Percentiles rank a stretch among this genome's conserved stretches.
Evolutionary conservation across 169 alveolate genomes (phyloP).

Genomic region (Plasmodium relictum): DNA sequence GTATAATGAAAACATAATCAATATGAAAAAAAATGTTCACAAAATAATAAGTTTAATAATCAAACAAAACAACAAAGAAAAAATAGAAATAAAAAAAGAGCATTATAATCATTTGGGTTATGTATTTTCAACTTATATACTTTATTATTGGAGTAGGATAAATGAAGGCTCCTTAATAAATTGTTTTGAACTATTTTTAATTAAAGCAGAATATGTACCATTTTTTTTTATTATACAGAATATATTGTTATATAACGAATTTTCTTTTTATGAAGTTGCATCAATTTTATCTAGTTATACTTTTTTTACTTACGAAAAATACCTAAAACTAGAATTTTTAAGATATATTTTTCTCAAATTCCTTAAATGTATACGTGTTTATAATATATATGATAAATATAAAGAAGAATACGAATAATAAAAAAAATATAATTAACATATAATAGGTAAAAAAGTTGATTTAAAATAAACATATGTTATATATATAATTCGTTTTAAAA

Average conservation of each 20-base stretch:
- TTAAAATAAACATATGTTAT: background rate
- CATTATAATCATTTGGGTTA: conserved; percentile 79
- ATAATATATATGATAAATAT: conserved; percentile 44
- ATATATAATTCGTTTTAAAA: too few relatives aligned
- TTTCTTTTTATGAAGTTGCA: conserved; percentile 77
- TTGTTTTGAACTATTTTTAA: conserved; percentile 82
- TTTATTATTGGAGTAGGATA: conserved; percentile 85
- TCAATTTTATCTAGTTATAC: conserved; percentile 61
- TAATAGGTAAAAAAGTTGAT: background rate
- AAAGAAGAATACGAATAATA: conserved; percentile 68
- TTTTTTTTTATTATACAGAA: conserved; percentile 82
- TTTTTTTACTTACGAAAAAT: conserved; percentile 59
- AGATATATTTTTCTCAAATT: conserved; percentile 11
- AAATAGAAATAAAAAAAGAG: conserved; percentile 39
- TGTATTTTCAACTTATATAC: conserved; percentile 81
- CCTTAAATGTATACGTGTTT: conserved; percentile 21
- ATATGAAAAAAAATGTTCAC: conserved; percentile 34
- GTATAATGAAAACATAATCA: conserved; percentile 62
- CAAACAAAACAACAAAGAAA: background rate
- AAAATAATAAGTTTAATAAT: conserved; percentile 13
- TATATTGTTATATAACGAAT: conserved; percentile 79
- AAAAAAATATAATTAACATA: background rate
- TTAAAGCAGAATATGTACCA: conserved; percentile 85
- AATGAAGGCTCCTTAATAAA: conserved; percentile 85
- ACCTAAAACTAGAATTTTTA: conserved; percentile 17